Evolutionary conservation across 225 moss, liverwort and hornwort genomes (phyloP), one percentile per base, ranked within the genome.

Genomic region (Ulota crispa): DNA sequence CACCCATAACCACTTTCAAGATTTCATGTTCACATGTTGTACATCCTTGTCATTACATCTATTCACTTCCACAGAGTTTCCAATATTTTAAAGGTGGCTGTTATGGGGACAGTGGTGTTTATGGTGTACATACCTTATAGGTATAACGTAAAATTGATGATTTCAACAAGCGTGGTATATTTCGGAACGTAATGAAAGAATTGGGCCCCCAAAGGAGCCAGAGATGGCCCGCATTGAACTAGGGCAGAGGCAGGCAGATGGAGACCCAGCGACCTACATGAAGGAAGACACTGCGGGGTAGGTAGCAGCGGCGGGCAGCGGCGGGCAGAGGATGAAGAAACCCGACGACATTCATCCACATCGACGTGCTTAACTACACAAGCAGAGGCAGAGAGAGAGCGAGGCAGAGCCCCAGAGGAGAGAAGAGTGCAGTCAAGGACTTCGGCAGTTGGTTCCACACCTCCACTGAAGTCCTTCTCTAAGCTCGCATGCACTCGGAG

Each of bases 171-270:
- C 3, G 4, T 4, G 14, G 3, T 4, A 14, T 45, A 45, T 14
- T 13, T 45, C 14, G 45, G 45, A 45, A 45, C 4, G 14, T 3
- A 45, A 45, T 14, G 4, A 4, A 45, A 45, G 43, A 4, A 1
- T 43, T 43, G 14, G 14, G 4, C 10, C 26, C 26, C 36, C 36
- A 61, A 3, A 2, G 11, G 37, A 23, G 4, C 21, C 5, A 21
- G 62, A 31, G 69, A 45, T 45, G 45, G 59, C 79, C 83, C 56
- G 9, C 80, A 67, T 72, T 86, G 71, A 83, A 76, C 27, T 54
- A 7, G 54, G 23, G n/a, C 77, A 81, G 72, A 70, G 47, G 53
- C 19, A 37, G 37, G 45, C 77, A 65, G 72, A 30, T 77, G 37
- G 34, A 64, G 71, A 28, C 27, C 34, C 72, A 81, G 31, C 81